phyloP scores from a whole-genome alignment of 257 asterid species.

The Capsicum pubescens region DNA sequence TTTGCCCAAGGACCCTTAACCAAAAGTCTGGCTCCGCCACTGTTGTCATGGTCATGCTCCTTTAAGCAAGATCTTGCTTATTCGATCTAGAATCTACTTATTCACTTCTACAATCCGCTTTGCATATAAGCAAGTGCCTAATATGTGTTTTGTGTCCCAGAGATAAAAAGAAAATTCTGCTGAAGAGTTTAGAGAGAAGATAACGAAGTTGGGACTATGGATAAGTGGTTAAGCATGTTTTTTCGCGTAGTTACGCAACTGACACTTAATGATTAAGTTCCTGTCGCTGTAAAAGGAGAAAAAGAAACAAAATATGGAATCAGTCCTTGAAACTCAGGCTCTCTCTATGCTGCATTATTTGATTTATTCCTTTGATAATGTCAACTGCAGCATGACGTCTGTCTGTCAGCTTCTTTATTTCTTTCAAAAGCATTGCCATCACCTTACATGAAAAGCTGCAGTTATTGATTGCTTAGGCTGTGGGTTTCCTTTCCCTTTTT shows the following conservation, averaged over 20 bases:
- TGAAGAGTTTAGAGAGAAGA: background rate
- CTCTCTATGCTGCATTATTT: background rate
- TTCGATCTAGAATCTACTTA: background rate
- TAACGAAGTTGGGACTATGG: background rate
- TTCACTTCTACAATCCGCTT: background rate
- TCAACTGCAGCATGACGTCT: background rate
- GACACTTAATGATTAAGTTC: background rate
- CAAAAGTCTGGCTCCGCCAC: no score
- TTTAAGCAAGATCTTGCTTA: background rate
- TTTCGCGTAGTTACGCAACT: background rate
- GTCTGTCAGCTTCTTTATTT: no score
- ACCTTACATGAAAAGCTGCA: constrained; percentile 12
- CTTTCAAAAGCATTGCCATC: background rate
- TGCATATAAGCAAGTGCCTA: background rate
- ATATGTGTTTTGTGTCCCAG: background rate
- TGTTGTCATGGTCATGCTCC: background rate
- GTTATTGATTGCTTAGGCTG: constrained; percentile 8
- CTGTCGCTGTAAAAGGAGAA: background rate
- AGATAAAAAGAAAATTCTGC: background rate
- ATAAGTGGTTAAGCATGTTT: background rate
- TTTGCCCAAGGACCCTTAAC: no score
- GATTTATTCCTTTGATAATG: background rate
- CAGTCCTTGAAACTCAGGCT: background rate
- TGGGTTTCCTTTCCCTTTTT: background rate
- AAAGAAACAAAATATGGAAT: background rate